Evolutionary conservation across 2,329 filamentous ascomycete species (phyloP).

Genomic region (Cladosporium sp.): DNA sequence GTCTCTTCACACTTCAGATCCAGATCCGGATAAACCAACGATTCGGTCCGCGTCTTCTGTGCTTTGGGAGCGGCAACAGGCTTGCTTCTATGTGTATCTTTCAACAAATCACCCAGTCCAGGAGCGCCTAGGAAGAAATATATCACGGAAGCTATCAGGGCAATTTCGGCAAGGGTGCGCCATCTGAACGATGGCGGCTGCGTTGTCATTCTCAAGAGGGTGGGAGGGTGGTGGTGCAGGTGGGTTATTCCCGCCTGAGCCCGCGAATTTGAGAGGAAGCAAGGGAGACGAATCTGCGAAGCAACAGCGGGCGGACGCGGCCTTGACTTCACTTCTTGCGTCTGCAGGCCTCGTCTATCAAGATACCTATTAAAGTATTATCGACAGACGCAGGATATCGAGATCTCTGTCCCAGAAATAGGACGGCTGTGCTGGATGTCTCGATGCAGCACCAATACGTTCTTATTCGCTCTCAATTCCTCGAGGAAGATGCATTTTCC

Average conservation of each 20-base stretch:
- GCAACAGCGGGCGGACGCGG: not conserved
- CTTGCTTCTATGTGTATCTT: not conserved
- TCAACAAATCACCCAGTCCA: slow-evolving; percentile 16
- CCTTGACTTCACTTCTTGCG: too few relatives aligned
- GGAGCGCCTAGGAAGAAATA: slow-evolving; percentile 31
- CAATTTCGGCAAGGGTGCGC: slow-evolving; percentile 30
- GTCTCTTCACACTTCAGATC: slow-evolving; percentile 37
- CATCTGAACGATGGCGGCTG: slow-evolving; percentile 18
- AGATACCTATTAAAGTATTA: too few relatives aligned
- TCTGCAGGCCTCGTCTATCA: too few relatives aligned
- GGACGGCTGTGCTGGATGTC: too few relatives aligned
- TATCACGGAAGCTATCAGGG: slow-evolving; percentile 27
- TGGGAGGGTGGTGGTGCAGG: not conserved
- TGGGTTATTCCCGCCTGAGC: not conserved
- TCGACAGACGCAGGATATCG: too few relatives aligned
- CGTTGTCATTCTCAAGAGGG: not conserved
- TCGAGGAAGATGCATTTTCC: too few relatives aligned
- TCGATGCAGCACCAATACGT: too few relatives aligned
- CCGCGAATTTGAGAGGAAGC: not conserved
- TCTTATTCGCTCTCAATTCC: too few relatives aligned
- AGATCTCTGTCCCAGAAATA: too few relatives aligned
- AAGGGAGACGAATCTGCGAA: too few relatives aligned
- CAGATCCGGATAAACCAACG: slow-evolving; percentile 37
- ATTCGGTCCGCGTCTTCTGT: slow-evolving; percentile 31
- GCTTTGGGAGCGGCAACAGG: slow-evolving; percentile 13